Evolutionary conservation across 2,329 filamentous ascomycete species (phyloP).

Genomic region (Berkeleyomyces rouxiae): DNA sequence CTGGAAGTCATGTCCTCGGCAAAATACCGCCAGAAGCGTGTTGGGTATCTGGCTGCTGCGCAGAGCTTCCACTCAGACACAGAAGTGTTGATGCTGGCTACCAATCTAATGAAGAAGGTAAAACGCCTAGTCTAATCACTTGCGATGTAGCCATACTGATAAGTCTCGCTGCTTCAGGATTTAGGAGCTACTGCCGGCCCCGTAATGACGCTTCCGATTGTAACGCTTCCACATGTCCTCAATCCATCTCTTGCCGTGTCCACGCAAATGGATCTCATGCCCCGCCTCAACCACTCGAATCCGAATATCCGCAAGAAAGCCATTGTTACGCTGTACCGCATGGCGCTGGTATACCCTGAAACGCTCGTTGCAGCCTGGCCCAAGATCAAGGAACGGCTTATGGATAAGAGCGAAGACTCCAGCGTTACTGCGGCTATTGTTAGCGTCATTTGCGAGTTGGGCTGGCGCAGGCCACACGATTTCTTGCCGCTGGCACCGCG

Average conservation of each 20-base stretch:
- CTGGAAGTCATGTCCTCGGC: constrained; percentile 96
- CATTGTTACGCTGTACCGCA: constrained; percentile 79
- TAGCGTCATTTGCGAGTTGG: constrained; percentile 91
- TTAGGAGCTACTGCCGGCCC: constrained; percentile 54
- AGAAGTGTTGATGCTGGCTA: constrained; percentile 92
- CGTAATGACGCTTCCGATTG: constrained; percentile 70
- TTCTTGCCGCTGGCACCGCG: constrained; percentile 83
- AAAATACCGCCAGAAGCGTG: constrained; percentile 88
- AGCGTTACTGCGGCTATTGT: constrained; percentile 92
- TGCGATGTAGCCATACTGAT: background rate
- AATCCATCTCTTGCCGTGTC: constrained; percentile 85
- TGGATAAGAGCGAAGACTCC: constrained; percentile 77
- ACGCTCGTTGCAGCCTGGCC: constrained; percentile 86
- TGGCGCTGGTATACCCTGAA: constrained; percentile 93
- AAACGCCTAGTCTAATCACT: background rate
- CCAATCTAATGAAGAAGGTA: constrained; percentile 90
- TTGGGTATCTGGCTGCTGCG: constrained; percentile 86
- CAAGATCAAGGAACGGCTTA: constrained; percentile 85
- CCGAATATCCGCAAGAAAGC: constrained; percentile 86
- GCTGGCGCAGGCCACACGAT: constrained; percentile 84
- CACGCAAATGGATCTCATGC: constrained; percentile 69
- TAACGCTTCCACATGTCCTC: constrained; percentile 85
- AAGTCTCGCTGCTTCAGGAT: constrained; percentile 32
- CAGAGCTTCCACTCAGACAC: constrained; percentile 94
- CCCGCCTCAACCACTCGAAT: constrained; percentile 72